A percentile compares a stretch with the other conserved stretches of the same genome.
These are phyloP conservation scores for Kodamaea nitidulidarum DNA, from an alignment of 805 yeast genomes.

Conservation along the genomic window DNA sequence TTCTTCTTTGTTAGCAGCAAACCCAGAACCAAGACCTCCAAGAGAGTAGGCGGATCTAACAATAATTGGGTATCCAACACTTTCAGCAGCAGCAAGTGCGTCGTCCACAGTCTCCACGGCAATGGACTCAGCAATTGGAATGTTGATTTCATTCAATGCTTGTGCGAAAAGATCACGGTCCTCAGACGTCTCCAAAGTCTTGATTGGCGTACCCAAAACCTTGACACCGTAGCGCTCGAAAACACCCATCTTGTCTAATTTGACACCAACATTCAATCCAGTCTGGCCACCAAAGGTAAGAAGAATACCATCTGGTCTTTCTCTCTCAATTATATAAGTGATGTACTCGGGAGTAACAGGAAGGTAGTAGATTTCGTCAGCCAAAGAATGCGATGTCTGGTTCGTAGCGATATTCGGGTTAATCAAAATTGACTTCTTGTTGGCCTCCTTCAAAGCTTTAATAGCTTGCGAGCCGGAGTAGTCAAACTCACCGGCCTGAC, in stretches of 20 bases:
- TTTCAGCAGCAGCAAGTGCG: slow-evolving; percentile 84
- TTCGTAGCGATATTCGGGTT: slow-evolving; percentile 97
- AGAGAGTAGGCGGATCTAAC: slow-evolving; percentile 96
- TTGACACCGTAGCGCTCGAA: slow-evolving; percentile 86
- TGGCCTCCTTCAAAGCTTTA: slow-evolving; percentile 88
- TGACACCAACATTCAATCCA: slow-evolving; percentile 92
- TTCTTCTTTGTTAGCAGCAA: slow-evolving; percentile 80
- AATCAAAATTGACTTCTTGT: slow-evolving; percentile 78
- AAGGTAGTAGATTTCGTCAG: slow-evolving; percentile 90
- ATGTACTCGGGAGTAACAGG: slow-evolving; percentile 98
- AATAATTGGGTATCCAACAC: slow-evolving; percentile 91
- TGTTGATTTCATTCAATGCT: slow-evolving; percentile 90
- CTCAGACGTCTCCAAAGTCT: slow-evolving; percentile 93
- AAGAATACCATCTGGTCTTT: slow-evolving; percentile 92
- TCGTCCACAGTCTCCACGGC: slow-evolving; percentile 94
- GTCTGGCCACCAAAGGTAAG: slow-evolving; percentile 99
- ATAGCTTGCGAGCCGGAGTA: slow-evolving; percentile 97
- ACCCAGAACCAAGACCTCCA: slow-evolving; percentile 98
- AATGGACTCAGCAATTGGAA: slow-evolving; percentile 94
- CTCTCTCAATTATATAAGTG: slow-evolving; percentile 91
- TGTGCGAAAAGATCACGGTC: slow-evolving; percentile 95
- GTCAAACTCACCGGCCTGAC: slow-evolving; percentile 98
- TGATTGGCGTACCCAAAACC: slow-evolving; percentile 96
- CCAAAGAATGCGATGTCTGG: slow-evolving; percentile 91
- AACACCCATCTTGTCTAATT: slow-evolving; percentile 91